Conservation (phyloP, 129 eudicot species). For the Ambrosia trifida region DNA sequence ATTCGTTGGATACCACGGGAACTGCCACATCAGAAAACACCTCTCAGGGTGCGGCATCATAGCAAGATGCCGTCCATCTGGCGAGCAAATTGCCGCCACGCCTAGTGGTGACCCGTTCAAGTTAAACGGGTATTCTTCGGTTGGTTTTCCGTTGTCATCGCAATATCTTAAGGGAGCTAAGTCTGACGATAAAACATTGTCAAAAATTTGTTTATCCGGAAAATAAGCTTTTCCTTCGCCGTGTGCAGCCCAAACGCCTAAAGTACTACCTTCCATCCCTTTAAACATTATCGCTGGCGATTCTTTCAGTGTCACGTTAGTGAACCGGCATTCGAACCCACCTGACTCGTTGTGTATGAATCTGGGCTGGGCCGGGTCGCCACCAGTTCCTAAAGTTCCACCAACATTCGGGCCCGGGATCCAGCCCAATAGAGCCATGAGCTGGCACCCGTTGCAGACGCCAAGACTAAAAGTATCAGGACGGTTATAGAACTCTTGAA, state of each 20-base stretch:
- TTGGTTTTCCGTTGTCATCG: slow-evolving; percentile 73
- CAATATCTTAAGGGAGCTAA: slow-evolving; percentile 87
- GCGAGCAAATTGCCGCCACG: slow-evolving; percentile 90
- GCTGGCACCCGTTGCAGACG: slow-evolving; percentile 96
- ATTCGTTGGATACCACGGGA: slow-evolving; percentile 82
- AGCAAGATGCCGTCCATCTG: slow-evolving; percentile 94
- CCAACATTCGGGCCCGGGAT: slow-evolving; percentile 85
- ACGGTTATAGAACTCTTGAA: slow-evolving; percentile 70
- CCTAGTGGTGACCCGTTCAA: slow-evolving; percentile 87
- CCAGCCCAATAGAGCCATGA: slow-evolving; percentile 95
- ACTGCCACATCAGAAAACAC: slow-evolving; percentile 96
- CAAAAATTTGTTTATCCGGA: slow-evolving; percentile 55
- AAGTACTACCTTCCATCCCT: slow-evolving; percentile 93
- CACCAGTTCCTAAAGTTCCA: slow-evolving; percentile 58
- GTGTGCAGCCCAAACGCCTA: slow-evolving; percentile 97
- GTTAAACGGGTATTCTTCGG: slow-evolving; percentile 77
- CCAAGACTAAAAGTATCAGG: slow-evolving; percentile 88
- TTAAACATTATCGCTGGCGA: slow-evolving; percentile 78
- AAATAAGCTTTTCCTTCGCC: slow-evolving; percentile 98
- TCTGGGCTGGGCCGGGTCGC: slow-evolving; percentile 85
- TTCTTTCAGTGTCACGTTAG: slow-evolving; percentile 67
- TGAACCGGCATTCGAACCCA: slow-evolving; percentile 84
- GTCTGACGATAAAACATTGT: slow-evolving; percentile 38
- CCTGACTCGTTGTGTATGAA: slow-evolving; percentile 89
- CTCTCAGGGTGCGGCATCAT: slow-evolving; percentile 99